Conservation (phyloP, 305 asterid genomes). For the Fraxinus albicans region DNA sequence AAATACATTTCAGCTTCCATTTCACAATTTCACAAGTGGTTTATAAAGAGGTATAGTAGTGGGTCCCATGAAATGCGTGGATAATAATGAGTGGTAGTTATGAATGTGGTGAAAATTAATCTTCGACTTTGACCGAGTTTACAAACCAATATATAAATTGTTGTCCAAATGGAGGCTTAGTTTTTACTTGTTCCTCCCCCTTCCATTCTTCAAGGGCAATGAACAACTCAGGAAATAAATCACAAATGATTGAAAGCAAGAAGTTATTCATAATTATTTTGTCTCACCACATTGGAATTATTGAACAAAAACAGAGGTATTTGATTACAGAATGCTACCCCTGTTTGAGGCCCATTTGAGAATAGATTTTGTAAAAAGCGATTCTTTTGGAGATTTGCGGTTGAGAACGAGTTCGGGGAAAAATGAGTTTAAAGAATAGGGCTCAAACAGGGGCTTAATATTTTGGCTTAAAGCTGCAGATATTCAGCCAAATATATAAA, state of each 20-base stretch:
- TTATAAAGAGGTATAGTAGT: neutral
- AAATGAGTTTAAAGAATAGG: too few species aligned
- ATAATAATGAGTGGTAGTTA: neutral
- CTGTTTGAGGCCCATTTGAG: neutral
- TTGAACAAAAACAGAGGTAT: neutral
- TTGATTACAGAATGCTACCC: neutral
- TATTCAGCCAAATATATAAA: too few species aligned
- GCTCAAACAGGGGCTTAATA: too few species aligned
- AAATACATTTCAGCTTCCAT: neutral
- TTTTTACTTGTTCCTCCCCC: neutral
- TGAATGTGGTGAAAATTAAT: neutral
- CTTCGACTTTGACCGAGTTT: neutral
- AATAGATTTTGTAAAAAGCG: neutral
- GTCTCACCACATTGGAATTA: neutral
- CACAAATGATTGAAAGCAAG: neutral
- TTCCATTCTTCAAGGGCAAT: neutral
- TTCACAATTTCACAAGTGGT: neutral
- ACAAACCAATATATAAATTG: neutral
- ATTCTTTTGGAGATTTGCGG: too few species aligned
- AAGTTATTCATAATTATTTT: neutral
- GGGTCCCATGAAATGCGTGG: neutral
- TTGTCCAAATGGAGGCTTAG: neutral
- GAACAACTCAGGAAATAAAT: neutral
- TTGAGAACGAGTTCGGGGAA: too few species aligned
- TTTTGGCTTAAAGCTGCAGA: neutral